Evolutionary conservation across 1,139 yeast genomes (phyloP), one percentile per base, ranked within the genome.

Genomic region (Kodamaea sp.): DNA sequence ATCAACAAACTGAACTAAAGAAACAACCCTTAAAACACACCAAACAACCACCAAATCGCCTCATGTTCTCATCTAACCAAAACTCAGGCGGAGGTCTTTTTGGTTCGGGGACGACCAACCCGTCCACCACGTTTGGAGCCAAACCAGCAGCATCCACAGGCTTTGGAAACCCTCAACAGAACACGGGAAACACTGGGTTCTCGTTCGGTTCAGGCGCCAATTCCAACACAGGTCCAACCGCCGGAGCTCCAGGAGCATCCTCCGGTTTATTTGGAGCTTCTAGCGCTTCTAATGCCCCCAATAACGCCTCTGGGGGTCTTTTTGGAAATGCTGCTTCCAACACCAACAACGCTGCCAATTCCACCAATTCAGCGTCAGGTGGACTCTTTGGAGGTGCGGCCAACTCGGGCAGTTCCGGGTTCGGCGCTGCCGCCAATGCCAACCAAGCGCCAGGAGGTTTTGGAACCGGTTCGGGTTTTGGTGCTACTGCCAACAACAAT

Each of bases 211-310:
- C 32, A 22, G 40, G 40, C 13, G 32, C 26, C 13, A 24, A 22
- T 22, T 16, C 11, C 38, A 20, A 24, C 34, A 27, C 28, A 22
- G 30, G 20, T 22, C 22, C 31, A 5, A 15, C 20, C 9, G 12
- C 14, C 18, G 21, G 22, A 1, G 22, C 15, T 26, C 18, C 18
- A 10, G 28, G 28, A 13, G 22, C 22, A 14, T 12, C 10, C 12
- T 16, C 59, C n/a, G 61, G 59, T 8, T 43, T 54, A 20, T 49
- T 54, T 34, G 50, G 52, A 11, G 19, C 37, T 15, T 26, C 32
- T n/a, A 39, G 24, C 31, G 35, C 35, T 34, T 35, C 26, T 22
- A 29, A 18, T 10, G 32, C 15, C 21, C 21, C 6, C 6, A 18
- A 18, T 18, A 18, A 6, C 8, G 14, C 16, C 7, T 11, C 30